Evolutionary conservation across 331 rosid species (phyloP), one percentile per base, ranked within the genome.

Genomic region (Spiraea crenata): DNA sequence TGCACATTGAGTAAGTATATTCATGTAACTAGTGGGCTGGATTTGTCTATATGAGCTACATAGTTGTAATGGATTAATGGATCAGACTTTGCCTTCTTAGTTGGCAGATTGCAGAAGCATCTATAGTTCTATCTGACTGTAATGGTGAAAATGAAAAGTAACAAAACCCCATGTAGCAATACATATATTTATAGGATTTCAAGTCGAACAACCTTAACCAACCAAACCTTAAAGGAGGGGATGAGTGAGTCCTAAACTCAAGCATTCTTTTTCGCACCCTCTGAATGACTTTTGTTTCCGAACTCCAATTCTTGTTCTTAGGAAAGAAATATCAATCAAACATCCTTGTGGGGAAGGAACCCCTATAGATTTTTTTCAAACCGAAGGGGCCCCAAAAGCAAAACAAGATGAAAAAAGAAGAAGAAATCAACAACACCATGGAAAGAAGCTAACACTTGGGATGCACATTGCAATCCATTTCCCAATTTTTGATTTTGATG

Each of bases 201-300:
- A 44, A 61, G 20, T 51, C 4, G n/a, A 58, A 71, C 75, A 59
- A 39, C 52, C 70, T 61, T 4, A 63, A 63, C 71, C 7, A 46
- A 46, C 35, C 70, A 31, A 40, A 50, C 39, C 42, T 51, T 45
- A 64, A 65, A 12, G 3, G 7, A 7, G 69, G 31, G 2, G 69
- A 71, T 64, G 63, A 42, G 31, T 25, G 31, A 75, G 62, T 65
- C 93, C 93, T 84, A 74, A 67, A 78, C 77, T 75, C 82, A 82
- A 74, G 93, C 96, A 76, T 65, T 76, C 74, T 44, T 67, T 82
- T 86, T 85, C 82, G 83, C 75, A 47, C 39, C 69, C 60, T 57
- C 17, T 13, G 2, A 66, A 45, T 16, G 66, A 57, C 74, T 45
- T 44, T 1, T 37, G 8, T 40, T 20, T 51, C 55, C 35, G 5